Conservation (phyloP, 306 rosid genomes). For the Cucumis sativus region DNA sequence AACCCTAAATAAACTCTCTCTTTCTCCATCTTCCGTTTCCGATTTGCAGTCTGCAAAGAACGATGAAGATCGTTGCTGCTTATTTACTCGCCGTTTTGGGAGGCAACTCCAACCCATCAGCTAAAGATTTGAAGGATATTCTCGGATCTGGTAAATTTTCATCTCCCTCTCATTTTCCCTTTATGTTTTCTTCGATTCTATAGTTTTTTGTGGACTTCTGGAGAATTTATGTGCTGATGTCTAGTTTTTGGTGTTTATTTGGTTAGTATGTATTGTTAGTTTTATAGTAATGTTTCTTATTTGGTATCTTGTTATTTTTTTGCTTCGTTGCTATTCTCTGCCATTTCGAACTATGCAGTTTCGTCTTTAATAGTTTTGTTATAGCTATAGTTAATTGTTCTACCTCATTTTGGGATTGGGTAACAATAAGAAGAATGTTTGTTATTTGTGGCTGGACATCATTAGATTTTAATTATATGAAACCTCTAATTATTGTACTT, state of each 20-base stretch:
- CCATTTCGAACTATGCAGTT: background rate
- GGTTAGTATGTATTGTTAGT: background rate
- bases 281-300: background rate
- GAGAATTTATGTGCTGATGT: background rate
- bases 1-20: background rate
- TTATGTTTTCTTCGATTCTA: background rate
- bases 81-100: slow-evolving; percentile 37
- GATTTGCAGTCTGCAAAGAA: background rate
- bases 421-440: background rate
- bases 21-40: background rate
- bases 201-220: background rate
- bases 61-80: slow-evolving; percentile 34
- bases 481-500: too few species aligned
- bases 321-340: background rate
- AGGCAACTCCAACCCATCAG: slow-evolving; percentile 28
- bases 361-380: background rate
- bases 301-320: background rate
- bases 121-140: slow-evolving; percentile 26
- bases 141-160: slow-evolving; percentile 21
- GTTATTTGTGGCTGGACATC: background rate
- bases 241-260: background rate
- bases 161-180: background rate
- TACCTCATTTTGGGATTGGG: background rate
- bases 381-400: background rate
- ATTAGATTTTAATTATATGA: too few species aligned